Evolutionary conservation across 768 basidiomycete species (phyloP), one percentile per base, ranked within the genome.

Genomic region (Pisolithus microcarpus): DNA sequence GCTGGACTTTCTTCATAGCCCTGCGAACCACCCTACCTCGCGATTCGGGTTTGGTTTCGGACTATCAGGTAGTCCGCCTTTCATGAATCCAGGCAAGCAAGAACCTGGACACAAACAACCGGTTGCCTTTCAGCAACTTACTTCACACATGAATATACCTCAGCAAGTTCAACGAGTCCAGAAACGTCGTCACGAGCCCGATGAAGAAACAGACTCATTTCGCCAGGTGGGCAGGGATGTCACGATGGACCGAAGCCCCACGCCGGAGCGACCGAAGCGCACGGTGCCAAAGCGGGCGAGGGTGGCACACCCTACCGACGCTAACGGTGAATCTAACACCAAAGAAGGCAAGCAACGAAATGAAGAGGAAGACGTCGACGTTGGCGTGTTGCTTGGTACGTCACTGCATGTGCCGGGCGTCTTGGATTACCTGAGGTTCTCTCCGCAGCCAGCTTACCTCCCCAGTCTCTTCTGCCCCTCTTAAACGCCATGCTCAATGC

Each of bases 191-290:
- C 72, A 76, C 52, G 88, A 91, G 48, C 64, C 69, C 2, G 87
- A 90, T 18, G 86, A 88, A n/a, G 82, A 85, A 26, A 62, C 69
- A 4, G 77, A 79, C 51, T 66, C 68, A 23, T 67, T 57, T 48
- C 69, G 56, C 42, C 61, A 51, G 46, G 56, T 42, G 5, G 60
- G 63, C 24, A 67, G 77, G 52, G 87, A 89, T 57, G 78, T 85
- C 48, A 75, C 81, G 15, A 91, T 91, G 89, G 89, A 90, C 65
- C 76, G 86, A 53, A 89, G 87, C 56, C 87, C 89, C 7, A 89
- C 89, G 2, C 86, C 88, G 15, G 89, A 92, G 65, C 76, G 85
- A 40, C 79, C 78, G 34, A 87, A 82, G 67, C 80, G 83, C 58
- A 75, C 76, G 5, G 72, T 80, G 34, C 83, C 82, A 16, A 90